A percentile compares a stretch with the other conserved stretches of the same genome.
Conservation (phyloP, 805 yeast genomes). For the Jamesozyma spencerorum region DNA sequence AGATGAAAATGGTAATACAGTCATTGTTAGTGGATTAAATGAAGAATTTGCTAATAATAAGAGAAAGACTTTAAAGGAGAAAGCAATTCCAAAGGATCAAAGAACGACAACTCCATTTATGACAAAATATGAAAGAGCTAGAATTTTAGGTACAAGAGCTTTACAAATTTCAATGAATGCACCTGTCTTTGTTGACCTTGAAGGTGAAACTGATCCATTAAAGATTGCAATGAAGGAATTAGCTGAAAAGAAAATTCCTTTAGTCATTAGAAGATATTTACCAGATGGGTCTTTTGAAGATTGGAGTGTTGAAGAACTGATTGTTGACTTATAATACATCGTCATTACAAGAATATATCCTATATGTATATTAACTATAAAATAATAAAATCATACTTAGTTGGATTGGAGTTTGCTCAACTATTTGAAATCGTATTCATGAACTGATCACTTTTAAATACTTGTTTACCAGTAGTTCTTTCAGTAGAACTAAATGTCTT, state of each 20-base stretch:
- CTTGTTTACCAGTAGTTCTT: slow-evolving; percentile 46
- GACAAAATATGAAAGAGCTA: slow-evolving; percentile 97
- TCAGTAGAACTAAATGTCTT: slow-evolving; percentile 45
- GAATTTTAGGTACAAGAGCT: slow-evolving; percentile 96
- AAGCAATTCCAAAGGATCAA: slow-evolving; percentile 81
- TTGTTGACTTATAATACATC: slow-evolving; percentile 55
- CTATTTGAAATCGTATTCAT: slow-evolving; percentile 38
- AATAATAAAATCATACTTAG: neutral
- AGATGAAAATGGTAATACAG: slow-evolving; percentile 58
- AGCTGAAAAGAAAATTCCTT: slow-evolving; percentile 87
- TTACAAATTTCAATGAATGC: slow-evolving; percentile 97
- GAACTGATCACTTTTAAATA: slow-evolving; percentile 57
- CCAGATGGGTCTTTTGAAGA: slow-evolving; percentile 97
- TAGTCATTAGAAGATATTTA: slow-evolving; percentile 88
- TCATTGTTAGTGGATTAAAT: slow-evolving; percentile 58
- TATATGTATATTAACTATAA: neutral
- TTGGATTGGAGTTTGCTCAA: neutral
- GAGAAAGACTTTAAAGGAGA: slow-evolving; percentile 61
- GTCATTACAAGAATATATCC: neutral
- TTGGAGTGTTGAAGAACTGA: slow-evolving; percentile 97
- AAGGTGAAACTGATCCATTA: slow-evolving; percentile 97
- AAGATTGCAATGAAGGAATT: slow-evolving; percentile 97
- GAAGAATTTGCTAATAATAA: slow-evolving; percentile 40
- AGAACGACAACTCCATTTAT: slow-evolving; percentile 96
- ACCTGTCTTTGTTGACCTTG: slow-evolving; percentile 94